These are phyloP conservation scores for Obba rivulosa DNA, from an alignment of 768 basidiomycete species.

Conservation along the genomic window DNA sequence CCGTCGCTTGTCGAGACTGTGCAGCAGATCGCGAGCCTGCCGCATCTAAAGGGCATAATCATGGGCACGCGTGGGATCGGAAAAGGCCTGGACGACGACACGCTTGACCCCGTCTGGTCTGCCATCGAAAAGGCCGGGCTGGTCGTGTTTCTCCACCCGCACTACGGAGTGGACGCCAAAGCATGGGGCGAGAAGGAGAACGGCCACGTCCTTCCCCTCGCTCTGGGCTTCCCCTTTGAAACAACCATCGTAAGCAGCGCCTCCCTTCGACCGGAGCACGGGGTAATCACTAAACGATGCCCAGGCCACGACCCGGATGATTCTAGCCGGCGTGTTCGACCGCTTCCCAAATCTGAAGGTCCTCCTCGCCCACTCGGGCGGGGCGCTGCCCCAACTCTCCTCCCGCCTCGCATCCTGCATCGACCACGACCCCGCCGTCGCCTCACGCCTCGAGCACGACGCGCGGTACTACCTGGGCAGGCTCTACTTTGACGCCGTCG, in stretches of 20 bases:
- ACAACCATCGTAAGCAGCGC: conserved; percentile 68
- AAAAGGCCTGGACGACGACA: conserved; percentile 73
- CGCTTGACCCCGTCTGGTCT: conserved; percentile 78
- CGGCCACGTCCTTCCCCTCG: conserved; percentile 83
- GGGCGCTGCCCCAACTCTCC: conserved; percentile 77
- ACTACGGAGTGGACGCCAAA: conserved; percentile 73
- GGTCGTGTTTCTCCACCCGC: conserved; percentile 81
- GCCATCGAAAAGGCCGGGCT: conserved; percentile 65
- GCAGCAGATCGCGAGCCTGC: conserved; percentile 55
- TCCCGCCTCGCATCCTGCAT: conserved; percentile 84
- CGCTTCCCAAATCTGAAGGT: conserved; percentile 70
- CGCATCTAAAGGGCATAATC: conserved; percentile 72
- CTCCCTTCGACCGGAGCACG: too few species aligned
- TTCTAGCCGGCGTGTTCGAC: conserved; percentile 77
- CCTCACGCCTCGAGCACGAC: conserved; percentile 70
- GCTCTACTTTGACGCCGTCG: conserved; percentile 82
- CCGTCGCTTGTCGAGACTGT: conserved; percentile 58
- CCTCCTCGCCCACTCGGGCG: conserved; percentile 84
- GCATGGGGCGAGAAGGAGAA: conserved; percentile 76
- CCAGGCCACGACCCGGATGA: conserved; percentile 70
- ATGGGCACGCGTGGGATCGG: conserved; percentile 80
- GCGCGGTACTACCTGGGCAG: conserved; percentile 79
- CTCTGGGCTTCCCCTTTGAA: conserved; percentile 87
- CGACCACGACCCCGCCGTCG: conserved; percentile 77
- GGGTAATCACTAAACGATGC: neutral